A percentile compares a stretch with the other conserved stretches of the same genome.
phyloP scores from a whole-genome alignment of 805 yeast genomes.

The Kodamaea leandrae region DNA sequence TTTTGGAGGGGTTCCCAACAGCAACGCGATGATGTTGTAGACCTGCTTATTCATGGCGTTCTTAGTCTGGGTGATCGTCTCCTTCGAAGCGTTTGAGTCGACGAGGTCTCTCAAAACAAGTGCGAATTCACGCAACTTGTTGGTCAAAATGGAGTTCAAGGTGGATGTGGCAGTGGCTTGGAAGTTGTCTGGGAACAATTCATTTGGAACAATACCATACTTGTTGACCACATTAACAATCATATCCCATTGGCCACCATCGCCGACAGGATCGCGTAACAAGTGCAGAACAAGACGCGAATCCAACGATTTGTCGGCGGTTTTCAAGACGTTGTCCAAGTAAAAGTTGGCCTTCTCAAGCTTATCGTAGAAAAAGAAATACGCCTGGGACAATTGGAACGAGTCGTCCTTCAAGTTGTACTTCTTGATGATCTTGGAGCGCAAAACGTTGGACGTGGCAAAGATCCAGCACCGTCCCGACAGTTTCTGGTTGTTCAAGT shows the following conservation, averaged over 20 bases:
- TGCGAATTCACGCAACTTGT: constrained; percentile 77
- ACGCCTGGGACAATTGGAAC: constrained; percentile 75
- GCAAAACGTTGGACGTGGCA: constrained; percentile 73
- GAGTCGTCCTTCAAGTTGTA: constrained; percentile 51
- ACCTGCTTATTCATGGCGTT: constrained; percentile 54
- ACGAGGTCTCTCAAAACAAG: constrained; percentile 57
- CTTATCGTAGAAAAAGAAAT: constrained; percentile 80
- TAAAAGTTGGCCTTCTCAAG: constrained; percentile 81
- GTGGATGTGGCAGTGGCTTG: constrained; percentile 52
- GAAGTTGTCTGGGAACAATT: constrained; percentile 66
- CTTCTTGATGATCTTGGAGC: constrained; percentile 59
- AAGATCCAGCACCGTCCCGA: constrained; percentile 90
- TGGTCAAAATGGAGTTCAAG: constrained; percentile 61
- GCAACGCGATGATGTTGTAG: constrained; percentile 62
- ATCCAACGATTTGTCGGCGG: constrained; percentile 62
- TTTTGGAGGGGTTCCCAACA: constrained; percentile 77
- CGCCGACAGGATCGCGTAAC: constrained; percentile 63
- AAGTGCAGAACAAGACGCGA: constrained; percentile 69
- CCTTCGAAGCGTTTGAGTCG: constrained; percentile 40
- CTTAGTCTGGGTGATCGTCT: constrained; percentile 34
- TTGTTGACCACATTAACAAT: constrained; percentile 71
- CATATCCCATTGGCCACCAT: constrained; percentile 91
- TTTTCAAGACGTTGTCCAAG: constrained; percentile 71
- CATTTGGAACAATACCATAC: constrained; percentile 79
- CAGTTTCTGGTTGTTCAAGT: constrained; percentile 56